Evolutionary conservation across 225 moss, liverwort and hornwort genomes (phyloP).

Genomic region (Lunularia cruciata): DNA sequence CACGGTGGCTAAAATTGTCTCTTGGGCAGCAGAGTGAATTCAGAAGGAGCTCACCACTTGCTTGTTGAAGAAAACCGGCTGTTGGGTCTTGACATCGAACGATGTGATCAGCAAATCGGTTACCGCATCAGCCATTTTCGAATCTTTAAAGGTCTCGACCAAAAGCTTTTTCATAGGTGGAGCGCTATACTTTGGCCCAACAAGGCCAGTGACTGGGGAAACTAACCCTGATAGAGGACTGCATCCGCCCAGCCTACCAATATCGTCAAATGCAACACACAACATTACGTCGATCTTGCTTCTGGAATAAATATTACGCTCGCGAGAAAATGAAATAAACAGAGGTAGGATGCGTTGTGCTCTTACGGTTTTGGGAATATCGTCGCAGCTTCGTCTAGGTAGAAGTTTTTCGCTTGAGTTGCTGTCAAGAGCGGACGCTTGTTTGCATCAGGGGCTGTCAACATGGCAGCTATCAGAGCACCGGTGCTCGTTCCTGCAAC

Average conservation of each 20-base stretch:
- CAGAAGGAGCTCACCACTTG: slow-evolving; percentile 1
- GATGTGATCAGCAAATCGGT: slow-evolving; percentile 22
- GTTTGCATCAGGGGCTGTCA: slow-evolving; percentile 14
- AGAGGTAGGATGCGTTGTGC: no score
- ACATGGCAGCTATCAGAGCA: slow-evolving; percentile 19
- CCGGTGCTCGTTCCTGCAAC: slow-evolving; percentile 25
- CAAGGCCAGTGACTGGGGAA: background rate
- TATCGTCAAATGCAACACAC: background rate
- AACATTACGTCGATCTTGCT: background rate
- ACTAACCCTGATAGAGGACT: background rate
- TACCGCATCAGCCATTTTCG: slow-evolving; percentile 8
- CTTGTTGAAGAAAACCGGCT: slow-evolving; percentile 22
- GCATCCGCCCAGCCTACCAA: background rate
- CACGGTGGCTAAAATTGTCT: no score
- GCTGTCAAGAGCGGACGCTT: slow-evolving; percentile 18
- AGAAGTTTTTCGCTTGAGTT: slow-evolving; percentile 10
- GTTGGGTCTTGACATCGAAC: slow-evolving; percentile 22
- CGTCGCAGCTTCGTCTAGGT: slow-evolving; percentile 2
- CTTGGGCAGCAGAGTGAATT: background rate
- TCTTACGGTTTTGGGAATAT: slow-evolving; percentile 25
- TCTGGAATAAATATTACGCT: background rate
- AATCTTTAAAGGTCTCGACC: background rate
- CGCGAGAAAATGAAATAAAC: background rate
- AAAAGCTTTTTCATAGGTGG: slow-evolving; percentile 1
- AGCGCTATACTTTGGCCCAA: slow-evolving; percentile 3